These are phyloP conservation scores for Boletus rufocinnamomeus DNA, from an alignment of 768 basidiomycete genomes.

Conservation along the genomic window DNA sequence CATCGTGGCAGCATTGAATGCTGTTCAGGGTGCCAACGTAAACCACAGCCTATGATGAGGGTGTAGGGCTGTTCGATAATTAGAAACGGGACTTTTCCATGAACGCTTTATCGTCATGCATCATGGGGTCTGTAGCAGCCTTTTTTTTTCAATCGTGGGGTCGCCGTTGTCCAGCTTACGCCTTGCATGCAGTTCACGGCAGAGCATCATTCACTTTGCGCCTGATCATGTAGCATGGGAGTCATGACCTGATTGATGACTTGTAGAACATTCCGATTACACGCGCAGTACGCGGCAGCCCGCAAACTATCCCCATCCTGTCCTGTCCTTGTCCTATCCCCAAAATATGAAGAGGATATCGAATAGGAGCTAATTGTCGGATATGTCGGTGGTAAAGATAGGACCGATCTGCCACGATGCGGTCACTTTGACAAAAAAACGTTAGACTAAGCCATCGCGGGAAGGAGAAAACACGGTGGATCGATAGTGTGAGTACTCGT, in stretches of 20 bases:
- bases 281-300: constrained; percentile 15
- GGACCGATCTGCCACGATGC: constrained; percentile 22
- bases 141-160: constrained; percentile 12
- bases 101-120: constrained; percentile 20
- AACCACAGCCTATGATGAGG: constrained; percentile 29
- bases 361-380: constrained; percentile 26
- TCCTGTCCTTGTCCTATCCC: background rate
- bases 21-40: constrained; percentile 33
- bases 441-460: constrained; percentile 20
- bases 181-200: constrained; percentile 25
- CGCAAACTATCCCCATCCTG: constrained; percentile 10
- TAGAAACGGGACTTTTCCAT: constrained; percentile 14
- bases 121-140: constrained; percentile 17
- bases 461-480: constrained; percentile 11
- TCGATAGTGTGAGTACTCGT: constrained; percentile 17
- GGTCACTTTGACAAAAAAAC: constrained; percentile 12
- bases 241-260: constrained; percentile 21
- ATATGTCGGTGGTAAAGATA: constrained; percentile 23
- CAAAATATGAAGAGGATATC: constrained; percentile 5
- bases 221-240: constrained; percentile 28
- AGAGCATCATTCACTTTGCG: constrained; percentile 15
- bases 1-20: constrained; percentile 25
- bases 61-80: constrained; percentile 26
- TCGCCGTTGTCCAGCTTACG: constrained; percentile 10
- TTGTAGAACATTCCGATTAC: constrained; percentile 22